Percentiles rank a stretch among this genome's conserved stretches.
These are phyloP conservation scores for Sambucus nigra DNA, from an alignment of 129 eudicot species.

Conservation along the genomic window DNA sequence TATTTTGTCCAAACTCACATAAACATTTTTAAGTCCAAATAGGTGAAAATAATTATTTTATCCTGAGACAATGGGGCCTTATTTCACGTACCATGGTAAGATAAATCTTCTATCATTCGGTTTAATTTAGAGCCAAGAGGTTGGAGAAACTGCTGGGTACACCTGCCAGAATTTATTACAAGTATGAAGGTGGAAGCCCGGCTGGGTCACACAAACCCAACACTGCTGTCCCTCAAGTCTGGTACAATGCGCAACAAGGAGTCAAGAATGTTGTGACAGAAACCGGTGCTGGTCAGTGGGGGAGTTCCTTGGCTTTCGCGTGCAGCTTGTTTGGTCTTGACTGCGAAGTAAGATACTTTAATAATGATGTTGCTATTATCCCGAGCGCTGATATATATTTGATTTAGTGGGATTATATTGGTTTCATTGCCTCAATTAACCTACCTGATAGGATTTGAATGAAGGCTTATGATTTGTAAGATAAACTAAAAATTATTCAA, in stretches of 20 bases:
- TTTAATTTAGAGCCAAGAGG: constrained; percentile 79
- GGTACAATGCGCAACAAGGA: constrained; percentile 87
- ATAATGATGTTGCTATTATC: background rate
- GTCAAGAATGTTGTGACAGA: constrained; percentile 85
- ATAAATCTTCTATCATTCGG: constrained; percentile 13
- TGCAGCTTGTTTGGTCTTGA: constrained; percentile 72
- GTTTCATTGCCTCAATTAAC: background rate
- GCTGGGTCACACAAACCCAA: constrained; percentile 97
- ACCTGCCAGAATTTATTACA: constrained; percentile 91
- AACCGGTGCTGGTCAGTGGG: constrained; percentile 99
- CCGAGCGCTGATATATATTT: background rate
- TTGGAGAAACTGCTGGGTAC: constrained; percentile 87
- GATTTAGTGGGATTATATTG: background rate
- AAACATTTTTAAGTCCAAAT: too few species aligned
- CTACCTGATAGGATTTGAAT: too few species aligned
- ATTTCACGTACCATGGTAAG: constrained; percentile 1
- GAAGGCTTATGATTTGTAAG: too few species aligned
- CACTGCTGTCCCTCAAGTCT: constrained; percentile 93
- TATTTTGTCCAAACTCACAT: too few species aligned
- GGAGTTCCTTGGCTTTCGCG: constrained; percentile 87
- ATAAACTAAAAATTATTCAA: too few species aligned
- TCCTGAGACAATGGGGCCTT: too few species aligned
- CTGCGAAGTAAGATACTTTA: constrained; percentile 54
- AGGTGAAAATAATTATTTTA: too few species aligned
- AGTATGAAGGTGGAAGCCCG: constrained; percentile 96